These are phyloP conservation scores for Pichia insulana DNA, from an alignment of 805 yeast genomes.

Conservation along the genomic window DNA sequence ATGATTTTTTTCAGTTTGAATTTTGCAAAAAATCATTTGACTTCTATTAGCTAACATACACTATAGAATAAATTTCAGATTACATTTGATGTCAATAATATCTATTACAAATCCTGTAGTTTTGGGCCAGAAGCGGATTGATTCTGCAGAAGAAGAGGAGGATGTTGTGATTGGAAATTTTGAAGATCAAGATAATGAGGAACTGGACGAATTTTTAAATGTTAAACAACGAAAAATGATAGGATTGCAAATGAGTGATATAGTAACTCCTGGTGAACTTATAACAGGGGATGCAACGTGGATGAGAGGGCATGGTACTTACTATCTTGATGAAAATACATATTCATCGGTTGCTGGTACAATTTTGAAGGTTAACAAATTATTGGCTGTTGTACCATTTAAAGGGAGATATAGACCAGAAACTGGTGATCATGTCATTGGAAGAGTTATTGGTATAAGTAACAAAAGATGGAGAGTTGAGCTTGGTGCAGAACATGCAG, in stretches of 20 bases:
- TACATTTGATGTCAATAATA: too few species aligned
- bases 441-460: slow-evolving; percentile 90
- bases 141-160: not conserved
- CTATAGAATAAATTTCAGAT: too few species aligned
- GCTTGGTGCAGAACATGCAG: slow-evolving; percentile 91
- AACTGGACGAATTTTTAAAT: slow-evolving; percentile 10
- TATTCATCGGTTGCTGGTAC: slow-evolving; percentile 91
- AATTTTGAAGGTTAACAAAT: slow-evolving; percentile 74
- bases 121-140: not conserved
- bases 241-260: slow-evolving; percentile 14
- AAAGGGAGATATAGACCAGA: slow-evolving; percentile 87
- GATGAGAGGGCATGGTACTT: slow-evolving; percentile 99
- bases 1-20: too few species aligned
- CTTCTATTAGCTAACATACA: too few species aligned
- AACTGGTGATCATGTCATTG: slow-evolving; percentile 93
- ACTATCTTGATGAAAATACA: slow-evolving; percentile 63
- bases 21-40: too few species aligned
- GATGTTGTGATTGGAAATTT: not conserved
- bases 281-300: slow-evolving; percentile 93
- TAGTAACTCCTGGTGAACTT: slow-evolving; percentile 93
- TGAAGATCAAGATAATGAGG: slow-evolving; percentile 5
- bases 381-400: slow-evolving; percentile 77
- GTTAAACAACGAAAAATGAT: slow-evolving; percentile 5
- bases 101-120: not conserved
- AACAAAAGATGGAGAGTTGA: slow-evolving; percentile 95